A percentile compares a stretch with the other conserved stretches of the same genome.
Conservation (phyloP, 306 rosid genomes). For the Dalbergia cultrata region DNA sequence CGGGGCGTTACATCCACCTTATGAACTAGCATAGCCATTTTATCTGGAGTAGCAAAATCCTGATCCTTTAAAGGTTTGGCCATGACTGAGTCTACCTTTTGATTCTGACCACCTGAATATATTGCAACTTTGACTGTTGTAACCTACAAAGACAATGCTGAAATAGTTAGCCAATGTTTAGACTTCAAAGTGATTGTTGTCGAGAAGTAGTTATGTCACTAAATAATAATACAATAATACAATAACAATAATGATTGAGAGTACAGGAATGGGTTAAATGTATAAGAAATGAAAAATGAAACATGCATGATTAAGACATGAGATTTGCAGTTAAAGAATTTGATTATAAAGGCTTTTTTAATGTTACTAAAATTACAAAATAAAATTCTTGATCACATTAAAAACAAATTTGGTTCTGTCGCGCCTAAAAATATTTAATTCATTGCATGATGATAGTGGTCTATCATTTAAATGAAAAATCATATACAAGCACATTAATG, state of each 20-base stretch:
- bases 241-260: too few species aligned
- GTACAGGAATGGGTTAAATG: too few species aligned
- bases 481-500: too few species aligned
- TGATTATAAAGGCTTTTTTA: too few species aligned
- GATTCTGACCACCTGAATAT: slow-evolving; percentile 79
- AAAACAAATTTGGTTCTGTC: too few species aligned
- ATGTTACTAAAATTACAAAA: too few species aligned
- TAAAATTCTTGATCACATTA: too few species aligned
- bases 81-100: slow-evolving; percentile 73
- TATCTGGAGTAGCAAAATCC: slow-evolving; percentile 96
- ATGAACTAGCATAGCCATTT: slow-evolving; percentile 90
- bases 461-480: not conserved
- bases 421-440: not conserved
- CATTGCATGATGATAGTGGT: slow-evolving; percentile 12
- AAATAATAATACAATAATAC: too few species aligned
- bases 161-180: not conserved
- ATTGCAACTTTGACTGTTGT: slow-evolving; percentile 93
- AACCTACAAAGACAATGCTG: slow-evolving; percentile 63
- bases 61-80: slow-evolving; percentile 88
- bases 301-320: slow-evolving; percentile 11
- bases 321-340: slow-evolving; percentile 34
- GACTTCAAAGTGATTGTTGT: slow-evolving; percentile 31
- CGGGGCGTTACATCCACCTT: too few species aligned
- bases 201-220: slow-evolving; percentile 17
- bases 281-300: slow-evolving; percentile 34